These are phyloP conservation scores for Baudoinia panamericana DNA, from an alignment of 495 filamentous ascomycete genomes.

Conservation along the genomic window DNA sequence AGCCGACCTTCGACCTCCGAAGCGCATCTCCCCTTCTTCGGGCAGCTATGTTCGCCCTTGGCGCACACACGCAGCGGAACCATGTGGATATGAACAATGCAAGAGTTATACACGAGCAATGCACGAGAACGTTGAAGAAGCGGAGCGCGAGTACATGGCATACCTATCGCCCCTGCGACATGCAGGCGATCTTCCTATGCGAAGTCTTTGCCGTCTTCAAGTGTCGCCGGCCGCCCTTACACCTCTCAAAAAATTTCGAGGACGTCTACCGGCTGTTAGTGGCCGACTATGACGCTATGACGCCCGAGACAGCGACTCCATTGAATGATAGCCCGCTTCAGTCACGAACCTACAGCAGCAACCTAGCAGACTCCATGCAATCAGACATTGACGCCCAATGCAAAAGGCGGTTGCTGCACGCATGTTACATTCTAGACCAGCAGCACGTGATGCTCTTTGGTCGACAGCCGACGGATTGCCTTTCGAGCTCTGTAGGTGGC, in stretches of 20 bases:
- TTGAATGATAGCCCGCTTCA: not conserved
- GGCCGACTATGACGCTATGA: conserved; percentile 15
- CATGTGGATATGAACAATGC: conserved; percentile 28
- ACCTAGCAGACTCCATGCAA: not conserved
- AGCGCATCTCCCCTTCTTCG: conserved; percentile 28
- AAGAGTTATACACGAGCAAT: conserved; percentile 28
- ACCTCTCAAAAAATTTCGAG: conserved; percentile 24
- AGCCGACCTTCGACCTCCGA: conserved; percentile 26
- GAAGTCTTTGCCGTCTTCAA: conserved; percentile 28
- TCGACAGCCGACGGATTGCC: conserved; percentile 10
- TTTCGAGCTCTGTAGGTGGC: not conserved
- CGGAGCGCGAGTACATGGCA: conserved; percentile 19
- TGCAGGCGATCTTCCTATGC: conserved; percentile 25
- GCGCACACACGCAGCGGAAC: conserved; percentile 30
- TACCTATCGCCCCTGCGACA: conserved; percentile 23
- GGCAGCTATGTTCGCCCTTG: conserved; percentile 33
- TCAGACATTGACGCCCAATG: not conserved
- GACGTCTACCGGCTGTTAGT: conserved; percentile 21
- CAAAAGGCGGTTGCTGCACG: conserved; percentile 23
- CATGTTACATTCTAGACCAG: conserved; percentile 27
- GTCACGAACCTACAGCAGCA: not conserved
- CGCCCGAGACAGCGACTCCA: not conserved
- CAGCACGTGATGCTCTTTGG: conserved; percentile 26
- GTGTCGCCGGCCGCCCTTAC: conserved; percentile 22
- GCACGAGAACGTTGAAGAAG: conserved; percentile 29